Conservation (phyloP, 345 rosid species). For the Clausena lansium region DNA sequence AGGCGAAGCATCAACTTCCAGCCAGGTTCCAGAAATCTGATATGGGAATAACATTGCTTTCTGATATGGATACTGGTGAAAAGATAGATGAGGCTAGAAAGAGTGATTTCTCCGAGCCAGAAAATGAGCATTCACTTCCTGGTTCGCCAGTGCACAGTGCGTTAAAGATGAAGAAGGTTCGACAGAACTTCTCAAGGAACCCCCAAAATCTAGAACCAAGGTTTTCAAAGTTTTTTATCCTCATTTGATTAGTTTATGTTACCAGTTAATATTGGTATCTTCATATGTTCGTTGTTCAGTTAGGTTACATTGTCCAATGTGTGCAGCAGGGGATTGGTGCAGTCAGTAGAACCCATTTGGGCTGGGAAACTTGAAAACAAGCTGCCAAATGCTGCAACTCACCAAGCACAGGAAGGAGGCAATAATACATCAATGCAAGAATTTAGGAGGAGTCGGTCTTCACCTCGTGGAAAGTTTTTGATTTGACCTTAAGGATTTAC, state of each 20-base stretch:
- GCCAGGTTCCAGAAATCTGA: constrained; percentile 53
- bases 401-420: constrained; percentile 45
- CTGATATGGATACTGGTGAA: constrained; percentile 44
- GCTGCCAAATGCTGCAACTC: constrained; percentile 30
- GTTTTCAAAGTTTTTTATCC: constrained; percentile 27
- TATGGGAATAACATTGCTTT: constrained; percentile 40
- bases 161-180: constrained; percentile 49
- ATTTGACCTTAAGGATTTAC: constrained; percentile 37
- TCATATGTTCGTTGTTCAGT: background rate
- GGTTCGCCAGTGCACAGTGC: constrained; percentile 38
- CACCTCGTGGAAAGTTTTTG: constrained; percentile 63
- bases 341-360: constrained; percentile 38
- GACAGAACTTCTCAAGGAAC: constrained; percentile 46
- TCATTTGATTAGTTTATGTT: background rate
- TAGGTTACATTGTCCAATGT: background rate
- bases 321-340: constrained; percentile 57
- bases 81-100: constrained; percentile 57
- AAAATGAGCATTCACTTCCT: constrained; percentile 46
- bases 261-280: background rate
- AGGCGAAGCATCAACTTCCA: constrained; percentile 61
- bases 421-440: constrained; percentile 43
- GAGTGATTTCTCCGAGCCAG: constrained; percentile 72
- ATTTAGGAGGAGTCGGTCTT: constrained; percentile 70
- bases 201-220: constrained; percentile 61
- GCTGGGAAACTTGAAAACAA: constrained; percentile 48